phyloP scores from a whole-genome alignment of 2,329 filamentous ascomycete species.

The Colletotrichum musae region DNA sequence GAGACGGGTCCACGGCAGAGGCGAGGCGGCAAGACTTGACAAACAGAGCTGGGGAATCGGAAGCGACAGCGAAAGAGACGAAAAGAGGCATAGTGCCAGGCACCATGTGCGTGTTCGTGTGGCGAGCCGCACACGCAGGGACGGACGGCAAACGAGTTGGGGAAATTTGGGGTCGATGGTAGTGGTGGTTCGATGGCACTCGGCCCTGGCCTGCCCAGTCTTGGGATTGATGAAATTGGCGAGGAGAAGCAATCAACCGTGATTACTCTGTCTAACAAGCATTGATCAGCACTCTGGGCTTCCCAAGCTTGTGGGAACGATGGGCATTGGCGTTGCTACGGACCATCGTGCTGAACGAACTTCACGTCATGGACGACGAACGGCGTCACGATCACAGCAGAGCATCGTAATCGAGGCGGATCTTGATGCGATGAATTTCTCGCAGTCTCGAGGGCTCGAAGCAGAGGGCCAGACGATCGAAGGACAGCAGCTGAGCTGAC shows the following conservation, averaged over 20 bases:
- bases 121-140: conserved; percentile 34
- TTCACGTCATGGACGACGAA: neutral
- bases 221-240: conserved; percentile 16
- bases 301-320: conserved; percentile 4
- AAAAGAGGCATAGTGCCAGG: conserved; percentile 33
- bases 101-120: conserved; percentile 4
- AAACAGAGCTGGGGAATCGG: conserved; percentile 1
- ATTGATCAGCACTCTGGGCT: conserved; percentile 10
- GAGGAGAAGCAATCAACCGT: conserved; percentile 12
- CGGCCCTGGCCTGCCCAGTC: conserved; percentile 4
- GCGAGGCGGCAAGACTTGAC: neutral
- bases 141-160: conserved; percentile 25
- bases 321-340: conserved; percentile 12
- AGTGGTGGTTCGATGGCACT: conserved; percentile 18
- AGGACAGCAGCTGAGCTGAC: neutral
- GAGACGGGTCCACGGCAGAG: neutral
- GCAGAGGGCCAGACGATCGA: neutral
- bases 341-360: neutral
- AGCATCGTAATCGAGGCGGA: neutral
- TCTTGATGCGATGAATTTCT: neutral
- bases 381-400: neutral
- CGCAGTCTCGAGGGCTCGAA: neutral
- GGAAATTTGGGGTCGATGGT: conserved; percentile 15
- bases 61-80: conserved; percentile 17
- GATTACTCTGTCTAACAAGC: conserved; percentile 16